phyloP scores from a whole-genome alignment of 108 stramenopile genomes.

The Bacterosira constricta region DNA sequence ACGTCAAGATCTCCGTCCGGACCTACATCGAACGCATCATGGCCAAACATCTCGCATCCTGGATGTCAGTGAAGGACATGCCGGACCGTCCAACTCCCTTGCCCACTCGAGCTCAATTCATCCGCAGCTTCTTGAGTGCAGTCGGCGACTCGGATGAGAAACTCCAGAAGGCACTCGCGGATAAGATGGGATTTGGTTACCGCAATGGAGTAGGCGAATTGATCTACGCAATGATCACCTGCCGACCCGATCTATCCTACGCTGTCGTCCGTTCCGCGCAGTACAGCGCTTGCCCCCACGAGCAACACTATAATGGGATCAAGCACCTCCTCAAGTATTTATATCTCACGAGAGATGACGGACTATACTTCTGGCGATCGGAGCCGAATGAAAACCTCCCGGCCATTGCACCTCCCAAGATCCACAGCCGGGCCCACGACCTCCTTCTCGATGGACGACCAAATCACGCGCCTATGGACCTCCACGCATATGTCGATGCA shows the following conservation, averaged over 20 bases:
- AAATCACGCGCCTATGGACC: neutral
- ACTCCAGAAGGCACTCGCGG: neutral
- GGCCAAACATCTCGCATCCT: neutral
- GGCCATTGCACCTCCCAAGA: neutral
- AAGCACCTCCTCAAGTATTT: neutral
- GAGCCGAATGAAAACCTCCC: neutral
- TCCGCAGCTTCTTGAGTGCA: neutral
- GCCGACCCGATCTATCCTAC: neutral
- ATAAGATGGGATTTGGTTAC: neutral
- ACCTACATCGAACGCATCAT: neutral
- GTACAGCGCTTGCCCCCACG: neutral
- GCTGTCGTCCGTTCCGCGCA: neutral
- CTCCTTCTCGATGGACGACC: neutral
- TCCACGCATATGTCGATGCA: slow-evolving; percentile 22
- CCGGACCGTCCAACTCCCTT: neutral
- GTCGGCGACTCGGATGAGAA: neutral
- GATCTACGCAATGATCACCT: neutral
- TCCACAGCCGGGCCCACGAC: neutral
- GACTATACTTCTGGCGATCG: slow-evolving; percentile 25
- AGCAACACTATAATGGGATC: neutral
- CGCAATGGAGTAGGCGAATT: neutral
- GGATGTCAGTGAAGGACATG: neutral
- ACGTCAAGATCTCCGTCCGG: neutral
- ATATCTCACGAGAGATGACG: neutral
- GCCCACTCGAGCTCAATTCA: neutral